phyloP scores from a whole-genome alignment of 108 stramenopile genomes.

The Cylindrotheca fusiformis region DNA sequence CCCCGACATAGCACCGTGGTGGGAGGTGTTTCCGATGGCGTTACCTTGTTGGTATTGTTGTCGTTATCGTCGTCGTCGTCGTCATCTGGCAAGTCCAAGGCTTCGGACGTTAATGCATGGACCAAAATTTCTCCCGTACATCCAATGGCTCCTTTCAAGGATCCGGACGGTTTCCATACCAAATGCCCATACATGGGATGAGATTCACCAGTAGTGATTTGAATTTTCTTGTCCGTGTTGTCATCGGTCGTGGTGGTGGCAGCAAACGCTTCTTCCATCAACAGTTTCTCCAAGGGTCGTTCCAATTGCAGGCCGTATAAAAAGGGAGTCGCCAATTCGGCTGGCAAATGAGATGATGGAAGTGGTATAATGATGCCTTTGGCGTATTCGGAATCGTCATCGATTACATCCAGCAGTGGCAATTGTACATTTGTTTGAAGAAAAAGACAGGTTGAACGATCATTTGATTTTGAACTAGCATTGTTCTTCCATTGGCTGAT shows the following conservation, averaged over 20 bases:
- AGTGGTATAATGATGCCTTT: constrained; percentile 43
- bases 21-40: constrained; percentile 20
- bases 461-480: too few relatives aligned
- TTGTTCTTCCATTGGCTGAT: too few relatives aligned
- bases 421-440: constrained; percentile 19
- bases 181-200: constrained; percentile 58
- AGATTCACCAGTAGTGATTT: not conserved
- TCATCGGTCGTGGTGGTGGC: not conserved
- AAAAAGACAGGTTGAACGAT: not conserved
- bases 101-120: constrained; percentile 17
- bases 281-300: constrained; percentile 55
- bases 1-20: constrained; percentile 59
- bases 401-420: constrained; percentile 22
- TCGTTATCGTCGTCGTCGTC: constrained; percentile 21
- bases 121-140: constrained; percentile 71
- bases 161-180: constrained; percentile 40
- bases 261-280: constrained; percentile 59
- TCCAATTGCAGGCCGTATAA: constrained; percentile 67
- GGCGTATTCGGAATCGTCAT: not conserved
- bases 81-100: constrained; percentile 1
- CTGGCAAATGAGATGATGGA: constrained; percentile 71
- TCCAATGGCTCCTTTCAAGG: constrained; percentile 72
- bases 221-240: not conserved
- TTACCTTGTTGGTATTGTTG: constrained; percentile 6
- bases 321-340: constrained; percentile 59